Evolutionary conservation across 2,329 filamentous ascomycete genomes (phyloP), one percentile per base, ranked within the genome.

Genomic region (Teratosphaeria epicoccoides): DNA sequence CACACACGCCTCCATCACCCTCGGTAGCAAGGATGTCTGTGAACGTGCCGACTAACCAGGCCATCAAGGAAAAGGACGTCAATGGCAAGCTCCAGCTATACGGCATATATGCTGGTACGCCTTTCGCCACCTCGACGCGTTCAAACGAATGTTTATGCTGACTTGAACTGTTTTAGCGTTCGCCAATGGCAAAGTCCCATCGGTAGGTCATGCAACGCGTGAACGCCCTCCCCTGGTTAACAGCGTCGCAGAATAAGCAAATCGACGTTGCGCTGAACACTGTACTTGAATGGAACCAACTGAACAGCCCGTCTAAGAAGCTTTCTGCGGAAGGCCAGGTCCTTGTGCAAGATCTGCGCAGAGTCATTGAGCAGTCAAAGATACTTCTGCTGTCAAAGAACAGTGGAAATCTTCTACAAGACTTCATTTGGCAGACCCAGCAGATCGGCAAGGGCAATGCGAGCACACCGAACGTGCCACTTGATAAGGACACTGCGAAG

Each of bases 181-280:
- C 70, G 78, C 86, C 66, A 80, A 83, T 61, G 90, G 90, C 75
- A 97, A 96, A 71, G 83, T 90, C 45, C 91, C 91, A 57, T 95
- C 90, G 63, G 82, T 90, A 80, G 67, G 83, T 75, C 37, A 1
- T 22, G 10, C 4, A 17, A 24, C 20, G 20, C 25, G 3, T 37
- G 3, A 40, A 23, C 40, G 46, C 25, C 17, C 28, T 40, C n/a
- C 6, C 20, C 10, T 20, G n/a, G n/a, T 17, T 40, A 40, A 40
- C 33, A 20, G 44, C 44, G 2, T 22, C 46, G 53, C 63, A 88
- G 85, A 96, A 96, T 71, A 87, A 91, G 63, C 90, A 96, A 75
- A 94, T 96, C 68, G 93, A 97, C 73, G 78, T 96, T 47, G 90
- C 93, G 24, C 73, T 98, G 67, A 97, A 94, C 78, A 93, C 86